Base-by-base conservation (phyloP, 2,329 filamentous ascomycete genomes). In the Hypoxylon rubiginosum region DNA sequence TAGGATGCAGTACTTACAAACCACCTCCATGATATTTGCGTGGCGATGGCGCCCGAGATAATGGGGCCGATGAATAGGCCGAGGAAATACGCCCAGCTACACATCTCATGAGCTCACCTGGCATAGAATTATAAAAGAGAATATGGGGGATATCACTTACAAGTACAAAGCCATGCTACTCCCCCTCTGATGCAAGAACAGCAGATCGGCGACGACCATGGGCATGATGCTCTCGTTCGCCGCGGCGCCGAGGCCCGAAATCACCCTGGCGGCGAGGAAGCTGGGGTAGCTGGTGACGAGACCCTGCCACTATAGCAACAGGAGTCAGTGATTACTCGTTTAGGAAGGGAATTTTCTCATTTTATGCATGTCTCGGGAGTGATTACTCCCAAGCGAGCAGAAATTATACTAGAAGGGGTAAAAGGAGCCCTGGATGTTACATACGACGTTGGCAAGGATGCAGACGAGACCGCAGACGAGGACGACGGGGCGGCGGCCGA, bases 211-310 rank as follows among this genome's bases (percentile, higher is more conserved):
- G 11, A 79, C 65, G 6, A 79, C 73, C 73, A 77, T 76, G 7
- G 76, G 76, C 75, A 79, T 78, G 49, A 79, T 71, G 26, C 69
- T 74, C 68, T 79, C 77, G 48, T 76, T 77, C 1, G 77, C 73
- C 1, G 72, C 76, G 2, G 76, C 75, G 6, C 75, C 78, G 0
- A 78, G 34, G 0, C 76, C 77, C 8, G 71, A 73, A n/a, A 79
- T 58, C 2, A 78, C 70, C 21, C 76, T 70, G 0, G 76, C 77
- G 11, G 69, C 77, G 24, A 79, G 67, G 60, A 78, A 78, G 28
- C 71, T 75, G 3, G 64, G 46, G 62, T 76, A 78, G 49, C 70
- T 73, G 1, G 75, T 78, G 8, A 74, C 76, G 3, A 72, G 68
- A 0, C 62, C 76, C 39, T 75, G 73, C 77, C 77, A 79, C n/a